Base-by-base conservation (phyloP, 345 rosid species). In the Citrus trifoliata region DNA sequence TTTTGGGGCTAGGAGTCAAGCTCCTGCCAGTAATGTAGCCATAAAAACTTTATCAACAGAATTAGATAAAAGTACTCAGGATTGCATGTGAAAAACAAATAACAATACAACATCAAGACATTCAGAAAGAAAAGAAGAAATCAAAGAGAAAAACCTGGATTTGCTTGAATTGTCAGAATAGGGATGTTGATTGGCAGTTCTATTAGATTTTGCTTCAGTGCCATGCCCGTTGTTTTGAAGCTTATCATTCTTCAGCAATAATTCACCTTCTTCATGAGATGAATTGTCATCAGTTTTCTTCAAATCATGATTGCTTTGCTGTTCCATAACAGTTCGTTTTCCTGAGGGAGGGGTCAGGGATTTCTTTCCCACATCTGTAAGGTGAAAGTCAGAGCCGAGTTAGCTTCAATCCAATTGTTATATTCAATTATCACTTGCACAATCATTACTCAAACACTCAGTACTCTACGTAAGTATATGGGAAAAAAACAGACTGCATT, bases 261-360 rank as follows among this genome's bases (percentile, higher is more conserved):
- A 73, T 80, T 92, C 93, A 76, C 92, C 92, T 86, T 90, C 93
- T 69, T 88, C 97, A 82, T 83, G 81, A 27, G 86, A 78, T 4
- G 82, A 82, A 71, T 78, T 78, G 76, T 66, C 81, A 75, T 71
- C 86, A 65, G 81, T 67, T 62, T 60, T 66, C 78, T 83, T 85
- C 19, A 73, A 60, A 37, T 88, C 86, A 62, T 37, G 71, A 76
- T 83, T 81, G 67, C 40, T 74, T 55, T 68, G 78, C 65, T 72
- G 81, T 75, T 78, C 86, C 66, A 27, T 70, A 40, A 73, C 76
- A 76, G 70, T 67, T 51, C 62, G 85, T 73, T 80, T 83, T 28
- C 4, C 74, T 40, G 48, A 33, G 40, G 64, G 82, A 77, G 70
- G 73, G 60, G 76, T 48, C 37, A 70, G 32, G 6, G 79, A 83